Conservation (phyloP, 176 grass and related monocot species). For the Eragrostis curvula region DNA sequence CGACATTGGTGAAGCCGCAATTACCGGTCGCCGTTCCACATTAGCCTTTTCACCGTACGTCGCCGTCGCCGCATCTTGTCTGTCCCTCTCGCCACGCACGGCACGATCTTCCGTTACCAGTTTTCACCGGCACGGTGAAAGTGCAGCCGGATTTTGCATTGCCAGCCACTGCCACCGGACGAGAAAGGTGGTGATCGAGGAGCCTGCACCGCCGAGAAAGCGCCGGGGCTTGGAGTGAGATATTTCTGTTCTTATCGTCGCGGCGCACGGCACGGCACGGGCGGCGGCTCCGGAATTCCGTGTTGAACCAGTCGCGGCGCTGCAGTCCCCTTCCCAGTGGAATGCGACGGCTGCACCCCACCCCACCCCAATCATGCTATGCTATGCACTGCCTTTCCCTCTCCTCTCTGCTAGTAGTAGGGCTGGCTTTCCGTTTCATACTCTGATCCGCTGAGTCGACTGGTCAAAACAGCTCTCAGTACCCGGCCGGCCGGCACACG, state of each 20-base stretch:
- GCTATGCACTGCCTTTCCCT: not conserved
- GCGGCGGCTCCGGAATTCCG: not conserved
- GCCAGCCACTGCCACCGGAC: not conserved
- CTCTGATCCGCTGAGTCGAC: no score
- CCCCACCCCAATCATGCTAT: no score
- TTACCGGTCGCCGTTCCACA: not conserved
- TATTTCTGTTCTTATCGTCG: not conserved
- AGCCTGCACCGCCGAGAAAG: not conserved
- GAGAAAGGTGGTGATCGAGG: not conserved
- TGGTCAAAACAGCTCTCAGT: not conserved
- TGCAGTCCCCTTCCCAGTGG: not conserved
- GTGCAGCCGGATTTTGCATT: not conserved
- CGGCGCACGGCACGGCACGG: not conserved
- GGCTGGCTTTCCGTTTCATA: no score
- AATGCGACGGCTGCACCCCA: not conserved
- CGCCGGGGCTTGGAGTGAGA: not conserved
- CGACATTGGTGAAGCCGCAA: not conserved
- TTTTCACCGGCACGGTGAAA: no score
- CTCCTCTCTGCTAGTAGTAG: no score
- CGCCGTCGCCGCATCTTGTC: not conserved
- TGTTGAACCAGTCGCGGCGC: not conserved
- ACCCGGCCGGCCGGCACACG: conserved; percentile 9
- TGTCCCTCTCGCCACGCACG: no score
- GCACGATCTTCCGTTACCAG: no score
- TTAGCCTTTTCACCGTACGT: not conserved